Percentiles rank a stretch among this genome's conserved stretches.
phyloP scores from a whole-genome alignment of 768 basidiomycete genomes.

The Lactarius hengduanensis region DNA sequence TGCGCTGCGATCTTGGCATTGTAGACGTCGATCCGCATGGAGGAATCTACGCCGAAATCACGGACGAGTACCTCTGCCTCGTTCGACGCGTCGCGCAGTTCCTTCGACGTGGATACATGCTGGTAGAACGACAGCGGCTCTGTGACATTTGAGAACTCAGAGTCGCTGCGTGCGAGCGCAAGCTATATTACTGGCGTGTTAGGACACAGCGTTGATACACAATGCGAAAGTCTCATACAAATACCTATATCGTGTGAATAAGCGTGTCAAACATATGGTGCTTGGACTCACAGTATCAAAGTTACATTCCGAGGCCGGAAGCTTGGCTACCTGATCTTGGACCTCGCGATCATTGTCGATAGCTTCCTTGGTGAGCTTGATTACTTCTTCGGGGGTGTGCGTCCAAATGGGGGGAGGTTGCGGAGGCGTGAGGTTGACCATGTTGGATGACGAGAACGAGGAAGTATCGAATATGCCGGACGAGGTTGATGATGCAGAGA shows the following conservation, averaged over 20 bases:
- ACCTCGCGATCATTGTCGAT: conserved; percentile 55
- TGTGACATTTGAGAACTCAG: conserved; percentile 46
- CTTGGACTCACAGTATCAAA: conserved; percentile 59
- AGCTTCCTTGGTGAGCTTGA: conserved; percentile 52
- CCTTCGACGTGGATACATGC: conserved; percentile 72
- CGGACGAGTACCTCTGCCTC: conserved; percentile 68
- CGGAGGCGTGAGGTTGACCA: conserved; percentile 58
- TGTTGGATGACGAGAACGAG: conserved; percentile 23
- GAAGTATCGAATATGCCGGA: conserved; percentile 20
- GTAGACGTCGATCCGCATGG: conserved; percentile 82
- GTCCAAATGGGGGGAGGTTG: conserved; percentile 66
- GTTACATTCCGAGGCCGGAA: conserved; percentile 55
- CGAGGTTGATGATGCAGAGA: conserved; percentile 5
- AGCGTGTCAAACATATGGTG: background rate
- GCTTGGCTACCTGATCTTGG: conserved; percentile 58
- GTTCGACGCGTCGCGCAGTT: conserved; percentile 79
- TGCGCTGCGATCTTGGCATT: conserved; percentile 67
- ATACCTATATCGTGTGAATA: conserved; percentile 49
- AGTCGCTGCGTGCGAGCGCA: conserved; percentile 59
- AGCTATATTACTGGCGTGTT: conserved; percentile 45
- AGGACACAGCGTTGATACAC: conserved; percentile 22
- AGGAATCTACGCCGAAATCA: conserved; percentile 71
- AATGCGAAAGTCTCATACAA: conserved; percentile 49
- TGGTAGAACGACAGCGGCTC: conserved; percentile 79
- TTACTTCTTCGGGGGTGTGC: conserved; percentile 61